Evolutionary conservation across 169 alveolate genomes (phyloP).

Genomic region (Neospora caninum): DNA sequence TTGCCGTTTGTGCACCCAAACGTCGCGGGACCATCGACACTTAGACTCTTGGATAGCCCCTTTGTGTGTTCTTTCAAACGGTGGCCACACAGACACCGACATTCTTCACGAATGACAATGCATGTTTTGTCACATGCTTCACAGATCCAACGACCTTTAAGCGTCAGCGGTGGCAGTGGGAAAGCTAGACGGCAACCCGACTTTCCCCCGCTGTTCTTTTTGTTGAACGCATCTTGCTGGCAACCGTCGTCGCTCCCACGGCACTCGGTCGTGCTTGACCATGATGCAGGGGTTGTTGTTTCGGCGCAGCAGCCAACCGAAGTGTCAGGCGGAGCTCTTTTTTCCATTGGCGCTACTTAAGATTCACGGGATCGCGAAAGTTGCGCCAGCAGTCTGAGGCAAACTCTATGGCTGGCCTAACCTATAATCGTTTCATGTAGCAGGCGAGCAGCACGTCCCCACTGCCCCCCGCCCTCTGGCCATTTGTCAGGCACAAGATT

Average conservation of each 20-base stretch:
- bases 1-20: background rate
- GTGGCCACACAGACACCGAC: conserved; percentile 55
- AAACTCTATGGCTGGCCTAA: too few relatives aligned
- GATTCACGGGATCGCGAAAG: too few relatives aligned
- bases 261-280: background rate
- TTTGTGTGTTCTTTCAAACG: conserved; percentile 46
- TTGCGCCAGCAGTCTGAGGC: too few relatives aligned
- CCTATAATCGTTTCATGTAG: too few relatives aligned
- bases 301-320: background rate
- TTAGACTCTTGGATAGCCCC: background rate
- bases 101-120: conserved; percentile 46
- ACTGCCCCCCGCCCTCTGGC: too few relatives aligned
- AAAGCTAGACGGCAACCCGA: background rate
- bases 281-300: background rate
- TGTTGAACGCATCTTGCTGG: background rate
- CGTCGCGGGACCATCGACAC: background rate
- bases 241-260: background rate
- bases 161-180: background rate
- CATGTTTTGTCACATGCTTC: background rate
- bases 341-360: too few relatives aligned
- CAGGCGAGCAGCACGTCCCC: too few relatives aligned
- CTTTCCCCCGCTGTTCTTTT: too few relatives aligned
- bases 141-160: conserved; percentile 16
- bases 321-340: background rate
- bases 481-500: too few relatives aligned